These are phyloP conservation scores for Prunus campanulata DNA, from an alignment of 306 rosid genomes.

Conservation along the genomic window DNA sequence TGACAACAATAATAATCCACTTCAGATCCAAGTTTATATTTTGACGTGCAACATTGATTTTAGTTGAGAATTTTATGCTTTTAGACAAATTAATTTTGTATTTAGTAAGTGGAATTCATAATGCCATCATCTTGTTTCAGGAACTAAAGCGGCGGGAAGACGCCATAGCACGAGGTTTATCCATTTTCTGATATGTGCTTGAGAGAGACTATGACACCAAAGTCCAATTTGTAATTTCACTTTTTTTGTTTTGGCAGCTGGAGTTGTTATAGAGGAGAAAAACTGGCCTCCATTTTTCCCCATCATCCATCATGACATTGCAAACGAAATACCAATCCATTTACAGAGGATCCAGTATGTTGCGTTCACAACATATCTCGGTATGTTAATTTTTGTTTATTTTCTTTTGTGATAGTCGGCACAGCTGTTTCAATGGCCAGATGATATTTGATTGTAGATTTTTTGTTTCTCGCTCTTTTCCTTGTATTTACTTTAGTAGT, in stretches of 20 bases:
- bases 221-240: not conserved
- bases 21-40: not conserved
- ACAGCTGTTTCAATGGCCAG: not conserved
- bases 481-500: not conserved
- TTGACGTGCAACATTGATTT: conserved; percentile 5
- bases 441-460: conserved; percentile 17
- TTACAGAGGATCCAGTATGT: conserved; percentile 81
- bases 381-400: conserved; percentile 39
- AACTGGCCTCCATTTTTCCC: conserved; percentile 95
- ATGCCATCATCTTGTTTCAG: conserved; percentile 43
- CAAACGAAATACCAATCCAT: conserved; percentile 86
- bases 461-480: not conserved
- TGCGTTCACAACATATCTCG: conserved; percentile 87
- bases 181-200: conserved; percentile 28
- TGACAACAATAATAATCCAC: not conserved
- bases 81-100: conserved; percentile 13
- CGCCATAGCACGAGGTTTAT: conserved; percentile 68
- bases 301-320: conserved; percentile 90
- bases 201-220: conserved; percentile 5
- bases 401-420: not conserved
- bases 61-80: conserved; percentile 17
- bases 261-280: conserved; percentile 76
- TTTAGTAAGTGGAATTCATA: conserved; percentile 14
- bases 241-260: conserved; percentile 56
- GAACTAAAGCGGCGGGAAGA: conserved; percentile 83